Evolutionary conservation across 129 eudicot genomes (phyloP), one percentile per base, ranked within the genome.

Genomic region (Lactuca saligna): DNA sequence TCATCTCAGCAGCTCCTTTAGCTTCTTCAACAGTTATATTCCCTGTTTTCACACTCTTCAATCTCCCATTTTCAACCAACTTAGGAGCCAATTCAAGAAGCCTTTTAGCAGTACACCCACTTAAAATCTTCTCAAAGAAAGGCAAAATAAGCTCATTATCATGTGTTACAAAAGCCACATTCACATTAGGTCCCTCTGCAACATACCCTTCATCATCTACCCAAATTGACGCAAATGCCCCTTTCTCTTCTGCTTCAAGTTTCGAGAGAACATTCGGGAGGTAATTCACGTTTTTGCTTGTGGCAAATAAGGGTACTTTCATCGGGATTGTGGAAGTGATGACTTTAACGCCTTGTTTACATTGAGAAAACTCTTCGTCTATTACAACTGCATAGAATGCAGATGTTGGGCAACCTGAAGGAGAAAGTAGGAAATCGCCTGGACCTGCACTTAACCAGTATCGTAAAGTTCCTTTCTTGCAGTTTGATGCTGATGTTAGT

Each of bases 181-280:
- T 92, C 71, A 92, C 89, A 61, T 86, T 92, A 4, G 98, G 98
- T 54, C 98, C 98, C 86, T 92, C 98, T 0, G 95, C 98, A 4
- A 92, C 73, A 75, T 63, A 86, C 13, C 96, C 98, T 10, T 84
- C 87, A 7, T 82, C 91, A 48, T 92, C 96, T 4, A 92, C 84
- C 98, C 98, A 92, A 17, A 92, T 81, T 4, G 98, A 92, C 5
- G 95, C 85, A 77, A 70, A 84, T 0, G 89, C 96, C 9, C 96
- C 98, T 59, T 66, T 72, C 32, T 88, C 98, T 68, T 92, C 98
- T 0, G 98, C 98, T 71, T 88, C 98, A 73, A 92, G 79, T 74
- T 84, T 81, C 3, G 96, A 66, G 12, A 92, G 89, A 44, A 84
- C 89, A 39, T 92, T 92, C 8, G 98, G 98, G 53, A 92, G 98